phyloP scores from a whole-genome alignment of 257 asterid species.

The Solanum dulcamara region DNA sequence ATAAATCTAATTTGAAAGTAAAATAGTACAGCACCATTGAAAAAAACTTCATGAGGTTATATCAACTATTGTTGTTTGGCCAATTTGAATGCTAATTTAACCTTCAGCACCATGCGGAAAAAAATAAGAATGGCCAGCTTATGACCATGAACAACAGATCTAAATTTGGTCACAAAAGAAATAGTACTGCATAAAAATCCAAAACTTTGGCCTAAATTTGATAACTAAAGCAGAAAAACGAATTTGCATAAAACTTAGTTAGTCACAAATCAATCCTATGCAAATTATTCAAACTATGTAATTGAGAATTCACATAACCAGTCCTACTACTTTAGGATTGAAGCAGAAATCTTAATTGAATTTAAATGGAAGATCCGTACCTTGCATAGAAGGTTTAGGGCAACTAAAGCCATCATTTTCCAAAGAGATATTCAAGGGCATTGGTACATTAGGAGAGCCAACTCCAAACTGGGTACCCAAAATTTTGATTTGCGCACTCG shows the following conservation, averaged over 20 bases:
- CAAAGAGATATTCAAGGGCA: constrained; percentile 61
- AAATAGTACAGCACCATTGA: not conserved
- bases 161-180: not conserved
- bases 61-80: not conserved
- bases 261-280: not conserved
- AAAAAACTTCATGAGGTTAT: not conserved
- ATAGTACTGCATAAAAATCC: not conserved
- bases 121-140: not conserved
- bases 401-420: constrained; percentile 79
- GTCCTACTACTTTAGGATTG: not conserved
- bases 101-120: not conserved
- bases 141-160: not conserved
- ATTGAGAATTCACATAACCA: not conserved
- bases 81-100: not conserved
- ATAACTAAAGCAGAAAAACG: not conserved
- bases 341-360: not conserved
- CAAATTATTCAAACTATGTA: not conserved
- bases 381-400: constrained; percentile 48
- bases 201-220: not conserved
- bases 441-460: constrained; percentile 40
- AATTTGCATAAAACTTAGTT: not conserved
- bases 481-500: constrained; percentile 41
- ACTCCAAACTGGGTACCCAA: constrained; percentile 90
- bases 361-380: constrained; percentile 12
- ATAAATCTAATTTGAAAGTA: not conserved